Conservation (phyloP, 805 yeast species). For the Phaffomyces opuntiae region DNA sequence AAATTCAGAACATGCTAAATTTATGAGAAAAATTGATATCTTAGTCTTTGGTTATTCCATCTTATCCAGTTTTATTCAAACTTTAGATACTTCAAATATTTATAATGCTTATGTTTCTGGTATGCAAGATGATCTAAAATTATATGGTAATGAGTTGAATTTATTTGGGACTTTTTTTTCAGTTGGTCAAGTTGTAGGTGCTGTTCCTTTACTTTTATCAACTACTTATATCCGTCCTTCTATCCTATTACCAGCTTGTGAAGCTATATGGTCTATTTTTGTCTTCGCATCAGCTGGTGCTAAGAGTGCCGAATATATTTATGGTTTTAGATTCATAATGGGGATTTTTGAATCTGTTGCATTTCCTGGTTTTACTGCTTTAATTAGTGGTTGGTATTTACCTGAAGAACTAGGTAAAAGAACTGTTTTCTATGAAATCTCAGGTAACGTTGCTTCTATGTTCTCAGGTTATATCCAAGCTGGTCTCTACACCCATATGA, state of each 20-base stretch:
- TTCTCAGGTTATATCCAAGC: constrained; percentile 47
- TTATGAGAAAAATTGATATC: constrained; percentile 44
- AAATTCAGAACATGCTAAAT: constrained; percentile 31
- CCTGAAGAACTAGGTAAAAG: constrained; percentile 38
- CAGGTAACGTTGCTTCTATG: constrained; percentile 40
- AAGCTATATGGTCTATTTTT: constrained; percentile 54
- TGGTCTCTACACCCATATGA: constrained; percentile 32
- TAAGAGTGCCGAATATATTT: constrained; percentile 28
- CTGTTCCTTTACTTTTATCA: constrained; percentile 50
- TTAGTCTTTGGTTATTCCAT: constrained; percentile 46
- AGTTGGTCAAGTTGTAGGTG: constrained; percentile 47
- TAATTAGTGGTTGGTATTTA: constrained; percentile 33
- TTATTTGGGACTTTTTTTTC: constrained; percentile 49
- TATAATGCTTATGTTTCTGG: constrained; percentile 62
- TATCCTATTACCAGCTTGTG: constrained; percentile 36
- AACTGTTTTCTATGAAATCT: constrained; percentile 35
- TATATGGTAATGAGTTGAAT: constrained; percentile 55
- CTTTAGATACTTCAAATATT: constrained; percentile 52
- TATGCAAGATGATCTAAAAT: constrained; percentile 46
- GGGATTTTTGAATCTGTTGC: constrained; percentile 40
- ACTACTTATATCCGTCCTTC: constrained; percentile 42
- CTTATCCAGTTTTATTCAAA: constrained; percentile 59
- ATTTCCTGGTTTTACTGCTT: constrained; percentile 34
- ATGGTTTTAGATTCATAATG: constrained; percentile 40
- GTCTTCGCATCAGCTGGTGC: constrained; percentile 44